Evolutionary conservation across 2,329 filamentous ascomycete species (phyloP).

Genomic region (Penicillium palitans): DNA sequence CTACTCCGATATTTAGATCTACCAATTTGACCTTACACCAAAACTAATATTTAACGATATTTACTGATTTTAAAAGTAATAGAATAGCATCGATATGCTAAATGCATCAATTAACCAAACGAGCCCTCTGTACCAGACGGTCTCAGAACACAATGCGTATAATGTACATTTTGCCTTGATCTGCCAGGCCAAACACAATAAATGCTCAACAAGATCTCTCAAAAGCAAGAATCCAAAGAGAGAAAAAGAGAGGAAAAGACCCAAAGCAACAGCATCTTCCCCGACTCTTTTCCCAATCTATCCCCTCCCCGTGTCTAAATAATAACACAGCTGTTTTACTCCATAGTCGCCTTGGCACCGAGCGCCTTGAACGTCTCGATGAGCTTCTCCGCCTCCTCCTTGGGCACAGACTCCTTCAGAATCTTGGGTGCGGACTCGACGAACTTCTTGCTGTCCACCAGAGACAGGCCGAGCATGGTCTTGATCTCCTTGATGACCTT

Average conservation of each 20-base stretch:
- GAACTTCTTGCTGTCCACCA: constrained; percentile 99
- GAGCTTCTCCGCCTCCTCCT: constrained; percentile 99
- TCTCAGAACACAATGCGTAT: constrained; percentile 32
- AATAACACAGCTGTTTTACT: constrained; percentile 57
- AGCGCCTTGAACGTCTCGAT: constrained; percentile 90
- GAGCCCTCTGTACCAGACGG: constrained; percentile 25
- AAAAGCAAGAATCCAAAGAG: constrained; percentile 23
- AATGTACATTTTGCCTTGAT: constrained; percentile 42
- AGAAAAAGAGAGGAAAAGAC: constrained; percentile 10
- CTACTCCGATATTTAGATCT: not conserved
- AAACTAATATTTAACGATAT: not conserved
- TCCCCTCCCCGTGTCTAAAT: constrained; percentile 11
- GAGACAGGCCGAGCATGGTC: constrained; percentile 84
- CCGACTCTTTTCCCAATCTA: constrained; percentile 11
- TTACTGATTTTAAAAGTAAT: not conserved
- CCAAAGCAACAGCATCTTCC: not conserved
- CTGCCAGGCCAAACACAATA: constrained; percentile 24
- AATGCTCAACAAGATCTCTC: constrained; percentile 20
- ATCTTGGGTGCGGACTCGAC: constrained; percentile 97
- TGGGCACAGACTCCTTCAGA: constrained; percentile 98
- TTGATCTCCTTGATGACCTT: constrained; percentile 99
- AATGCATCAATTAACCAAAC: constrained; percentile 31
- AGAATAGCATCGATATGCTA: constrained; percentile 17
- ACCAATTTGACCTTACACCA: not conserved
- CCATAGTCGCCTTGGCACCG: constrained; percentile 85